Percentiles rank a stretch among this genome's conserved stretches.
Conservation (phyloP, 441 rosid genomes). For the Populus hybrid region DNA sequence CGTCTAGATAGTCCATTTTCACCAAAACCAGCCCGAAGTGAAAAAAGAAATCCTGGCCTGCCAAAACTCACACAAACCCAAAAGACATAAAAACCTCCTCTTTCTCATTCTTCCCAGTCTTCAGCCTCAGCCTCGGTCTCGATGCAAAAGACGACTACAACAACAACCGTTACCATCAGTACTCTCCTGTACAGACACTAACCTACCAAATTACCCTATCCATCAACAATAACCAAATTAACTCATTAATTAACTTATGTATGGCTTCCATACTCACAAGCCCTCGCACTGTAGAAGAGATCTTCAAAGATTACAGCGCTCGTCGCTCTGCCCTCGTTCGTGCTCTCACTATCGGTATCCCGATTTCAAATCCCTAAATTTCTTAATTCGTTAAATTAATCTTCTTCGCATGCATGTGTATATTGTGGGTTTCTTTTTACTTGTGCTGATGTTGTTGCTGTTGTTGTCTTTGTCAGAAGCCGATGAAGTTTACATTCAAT, state of each 20-base stretch:
- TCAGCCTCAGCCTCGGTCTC: neutral
- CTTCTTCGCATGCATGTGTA: neutral
- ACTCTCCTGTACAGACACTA: neutral
- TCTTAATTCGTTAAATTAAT: neutral
- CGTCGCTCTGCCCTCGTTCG: constrained; percentile 71
- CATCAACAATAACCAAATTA: neutral
- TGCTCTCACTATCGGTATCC: constrained; percentile 67
- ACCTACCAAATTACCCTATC: neutral
- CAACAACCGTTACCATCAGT: neutral
- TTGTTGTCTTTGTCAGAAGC: constrained; percentile 43
- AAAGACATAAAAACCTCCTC: neutral
- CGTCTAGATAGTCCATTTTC: neutral
- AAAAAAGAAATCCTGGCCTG: neutral
- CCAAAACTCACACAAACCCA: neutral
- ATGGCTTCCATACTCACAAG: constrained; percentile 38
- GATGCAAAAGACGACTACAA: too few relatives aligned
- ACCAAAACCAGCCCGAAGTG: neutral
- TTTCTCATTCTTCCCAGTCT: neutral
- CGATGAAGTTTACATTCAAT: constrained; percentile 66
- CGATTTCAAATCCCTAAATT: constrained; percentile 5
- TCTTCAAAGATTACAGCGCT: constrained; percentile 68
- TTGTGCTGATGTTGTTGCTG: neutral
- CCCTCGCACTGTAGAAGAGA: constrained; percentile 88
- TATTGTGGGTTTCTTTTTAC: neutral
- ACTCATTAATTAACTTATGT: neutral